Base-by-base conservation (phyloP, 164 flowering plant genomes). In the Umbellularia californica region DNA sequence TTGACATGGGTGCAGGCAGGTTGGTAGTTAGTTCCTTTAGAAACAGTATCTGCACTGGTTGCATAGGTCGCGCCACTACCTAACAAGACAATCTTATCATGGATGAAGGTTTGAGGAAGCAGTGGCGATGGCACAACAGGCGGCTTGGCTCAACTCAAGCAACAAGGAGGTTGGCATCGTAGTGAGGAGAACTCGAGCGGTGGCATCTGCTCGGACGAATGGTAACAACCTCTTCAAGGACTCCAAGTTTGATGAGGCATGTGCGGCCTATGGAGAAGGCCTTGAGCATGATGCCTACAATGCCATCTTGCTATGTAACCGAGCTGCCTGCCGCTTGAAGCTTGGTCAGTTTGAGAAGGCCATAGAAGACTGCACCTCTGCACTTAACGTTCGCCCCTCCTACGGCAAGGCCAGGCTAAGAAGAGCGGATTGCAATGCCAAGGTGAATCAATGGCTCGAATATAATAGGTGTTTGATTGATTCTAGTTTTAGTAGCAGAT, bases 1-100 rank as follows among this genome's bases (percentile, higher is more conserved):
- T 93, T 62, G 81, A 90, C 79, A 74, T 90, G 87, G 85, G 86
- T 11, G 73, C 82, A 27, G 98, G 99, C 85, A 92, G 97, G 98
- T 90, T 72, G 64, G 88, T 77, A 22, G 41, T 17, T 28, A 33
- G 14, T 33, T 64, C 10, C 28, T 14, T 23, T 23, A 25, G 27
- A 22, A 47, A 50, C 13, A 20, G n/a, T 15, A 41, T 41, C 47
- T 41, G 60, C 5, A 3, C 13, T 55, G 60, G 60, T 15, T 15
- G n/a, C n/a, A 20, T 17, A 55, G 19, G 60, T 9, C 11, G 11
- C 2, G 47, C 47, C 47, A 41, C 11, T 7, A 7, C 47, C 47
- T 41, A 41, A 41, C 47, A 41, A 7, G 47, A 41, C 10, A 9
- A 41, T 41, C 47, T 41, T 41, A 41, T 41, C 47, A 41, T 41